These are phyloP conservation scores for Trichoderma arundinaceum DNA, from an alignment of 2,329 filamentous ascomycete genomes.

Conservation along the genomic window DNA sequence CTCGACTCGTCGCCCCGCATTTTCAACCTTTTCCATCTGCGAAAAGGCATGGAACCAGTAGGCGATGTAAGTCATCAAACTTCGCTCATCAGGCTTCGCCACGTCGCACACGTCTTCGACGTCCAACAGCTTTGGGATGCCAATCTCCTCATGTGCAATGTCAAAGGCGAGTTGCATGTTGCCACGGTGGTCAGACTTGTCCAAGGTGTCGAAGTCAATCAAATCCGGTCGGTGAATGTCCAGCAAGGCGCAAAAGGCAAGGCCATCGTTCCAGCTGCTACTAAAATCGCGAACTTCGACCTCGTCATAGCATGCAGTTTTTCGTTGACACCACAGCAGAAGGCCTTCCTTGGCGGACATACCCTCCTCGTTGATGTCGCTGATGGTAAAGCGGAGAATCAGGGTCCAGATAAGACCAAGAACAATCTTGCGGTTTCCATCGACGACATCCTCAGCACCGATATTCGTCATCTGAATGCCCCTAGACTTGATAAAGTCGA, in stretches of 20 bases:
- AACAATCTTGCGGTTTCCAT: conserved; percentile 97
- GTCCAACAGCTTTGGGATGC: conserved; percentile 92
- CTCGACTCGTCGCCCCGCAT: conserved; percentile 92
- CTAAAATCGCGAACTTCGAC: conserved; percentile 96
- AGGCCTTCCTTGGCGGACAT: conserved; percentile 97
- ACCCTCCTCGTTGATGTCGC: conserved; percentile 96
- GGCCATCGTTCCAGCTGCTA: conserved; percentile 92
- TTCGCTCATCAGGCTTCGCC: conserved; percentile 91
- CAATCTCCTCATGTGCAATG: conserved; percentile 93
- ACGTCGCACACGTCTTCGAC: conserved; percentile 99
- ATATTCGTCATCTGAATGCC: conserved; percentile 99
- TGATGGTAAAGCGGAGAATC: conserved; percentile 97
- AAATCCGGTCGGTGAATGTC: conserved; percentile 97
- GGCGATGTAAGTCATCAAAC: conserved; percentile 98
- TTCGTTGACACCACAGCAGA: conserved; percentile 95
- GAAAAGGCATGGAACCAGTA: conserved; percentile 99
- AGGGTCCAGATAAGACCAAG: conserved; percentile 97
- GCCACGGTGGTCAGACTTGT: conserved; percentile 90
- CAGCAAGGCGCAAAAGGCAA: conserved; percentile 93
- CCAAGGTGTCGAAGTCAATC: conserved; percentile 93
- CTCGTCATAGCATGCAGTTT: conserved; percentile 97
- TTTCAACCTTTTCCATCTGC: conserved; percentile 98
- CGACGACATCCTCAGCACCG: conserved; percentile 96
- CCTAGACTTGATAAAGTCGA: conserved; percentile 89
- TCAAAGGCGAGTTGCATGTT: conserved; percentile 99